A percentile compares a stretch with the other conserved stretches of the same genome.
phyloP scores from a whole-genome alignment of 2,329 filamentous ascomycete species.

The Aschersonia sp. region DNA sequence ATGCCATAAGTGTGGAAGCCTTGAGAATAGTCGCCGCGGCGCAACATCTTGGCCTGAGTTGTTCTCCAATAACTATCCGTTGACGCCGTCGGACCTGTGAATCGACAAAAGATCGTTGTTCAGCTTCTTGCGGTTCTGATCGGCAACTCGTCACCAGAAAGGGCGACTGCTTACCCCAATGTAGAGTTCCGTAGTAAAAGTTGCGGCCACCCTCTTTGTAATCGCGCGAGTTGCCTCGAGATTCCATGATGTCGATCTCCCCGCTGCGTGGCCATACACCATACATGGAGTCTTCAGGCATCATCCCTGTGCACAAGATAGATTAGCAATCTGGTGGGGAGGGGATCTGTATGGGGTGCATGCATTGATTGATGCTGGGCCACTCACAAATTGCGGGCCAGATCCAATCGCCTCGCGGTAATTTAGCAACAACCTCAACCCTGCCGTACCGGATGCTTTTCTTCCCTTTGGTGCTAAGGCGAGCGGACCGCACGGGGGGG shows the following conservation, averaged over 20 bases:
- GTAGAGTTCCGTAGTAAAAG: constrained; percentile 26
- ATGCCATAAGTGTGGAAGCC: constrained; percentile 36
- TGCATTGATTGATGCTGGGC: background rate
- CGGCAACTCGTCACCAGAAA: background rate
- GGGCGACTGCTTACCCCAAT: constrained; percentile 24
- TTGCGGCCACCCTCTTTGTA: constrained; percentile 28
- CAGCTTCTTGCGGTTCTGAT: too few relatives aligned
- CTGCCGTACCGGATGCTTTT: constrained; percentile 11
- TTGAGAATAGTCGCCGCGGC: constrained; percentile 23
- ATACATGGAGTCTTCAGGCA: constrained; percentile 31
- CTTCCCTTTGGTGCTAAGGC: constrained; percentile 23
- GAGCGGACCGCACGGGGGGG: constrained; percentile 32
- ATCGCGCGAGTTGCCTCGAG: constrained; percentile 22
- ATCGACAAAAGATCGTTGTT: background rate
- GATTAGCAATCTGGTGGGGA: background rate
- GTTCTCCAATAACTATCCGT: constrained; percentile 20
- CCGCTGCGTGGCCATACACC: constrained; percentile 35
- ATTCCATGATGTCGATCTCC: constrained; percentile 39
- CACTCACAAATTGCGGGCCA: constrained; percentile 30
- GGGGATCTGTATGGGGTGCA: background rate
- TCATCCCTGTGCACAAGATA: constrained; percentile 22
- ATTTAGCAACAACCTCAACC: constrained; percentile 37
- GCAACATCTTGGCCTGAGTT: constrained; percentile 15
- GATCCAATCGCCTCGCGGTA: constrained; percentile 39
- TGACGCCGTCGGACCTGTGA: constrained; percentile 9